These are phyloP conservation scores for Helotiales sp. DNA, from an alignment of 2,329 filamentous ascomycete species.

Conservation along the genomic window DNA sequence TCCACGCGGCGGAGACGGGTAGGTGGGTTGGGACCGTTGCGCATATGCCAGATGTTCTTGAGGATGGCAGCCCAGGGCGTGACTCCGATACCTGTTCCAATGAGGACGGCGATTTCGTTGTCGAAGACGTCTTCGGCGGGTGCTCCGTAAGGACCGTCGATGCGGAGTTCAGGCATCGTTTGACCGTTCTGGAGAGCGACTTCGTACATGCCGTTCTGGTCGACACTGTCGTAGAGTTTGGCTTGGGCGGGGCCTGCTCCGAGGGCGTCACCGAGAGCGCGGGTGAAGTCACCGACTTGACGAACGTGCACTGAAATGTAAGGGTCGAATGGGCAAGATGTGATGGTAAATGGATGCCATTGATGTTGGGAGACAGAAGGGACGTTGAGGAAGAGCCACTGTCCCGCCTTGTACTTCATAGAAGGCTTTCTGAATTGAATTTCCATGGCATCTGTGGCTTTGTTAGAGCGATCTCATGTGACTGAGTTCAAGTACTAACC, in stretches of 20 bases:
- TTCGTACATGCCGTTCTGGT: constrained; percentile 97
- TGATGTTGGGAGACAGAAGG: constrained; percentile 87
- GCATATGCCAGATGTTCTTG: constrained; percentile 98
- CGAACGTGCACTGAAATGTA: constrained; percentile 95
- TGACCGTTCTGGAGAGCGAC: constrained; percentile 93
- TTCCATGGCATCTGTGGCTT: constrained; percentile 78
- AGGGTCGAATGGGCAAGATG: constrained; percentile 93
- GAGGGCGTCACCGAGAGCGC: constrained; percentile 91
- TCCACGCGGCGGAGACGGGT: constrained; percentile 90
- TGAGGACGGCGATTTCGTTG: constrained; percentile 85
- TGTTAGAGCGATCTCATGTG: constrained; percentile 39
- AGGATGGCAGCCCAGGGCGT: constrained; percentile 86
- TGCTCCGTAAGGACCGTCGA: constrained; percentile 95
- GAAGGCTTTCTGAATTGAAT: constrained; percentile 96
- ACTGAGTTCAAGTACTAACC: constrained; percentile 57
- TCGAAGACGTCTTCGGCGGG: constrained; percentile 97
- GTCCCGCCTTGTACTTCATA: constrained; percentile 97
- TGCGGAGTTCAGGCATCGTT: constrained; percentile 85
- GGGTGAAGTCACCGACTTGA: constrained; percentile 96
- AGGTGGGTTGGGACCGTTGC: constrained; percentile 86
- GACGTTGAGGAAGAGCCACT: constrained; percentile 97
- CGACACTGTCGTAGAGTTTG: constrained; percentile 87
- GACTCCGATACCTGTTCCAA: constrained; percentile 86
- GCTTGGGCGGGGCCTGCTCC: constrained; percentile 86
- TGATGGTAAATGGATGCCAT: constrained; percentile 99